phyloP scores from a whole-genome alignment of 1,284 basidiomycete genomes.

The Porogramme epimiltina region DNA sequence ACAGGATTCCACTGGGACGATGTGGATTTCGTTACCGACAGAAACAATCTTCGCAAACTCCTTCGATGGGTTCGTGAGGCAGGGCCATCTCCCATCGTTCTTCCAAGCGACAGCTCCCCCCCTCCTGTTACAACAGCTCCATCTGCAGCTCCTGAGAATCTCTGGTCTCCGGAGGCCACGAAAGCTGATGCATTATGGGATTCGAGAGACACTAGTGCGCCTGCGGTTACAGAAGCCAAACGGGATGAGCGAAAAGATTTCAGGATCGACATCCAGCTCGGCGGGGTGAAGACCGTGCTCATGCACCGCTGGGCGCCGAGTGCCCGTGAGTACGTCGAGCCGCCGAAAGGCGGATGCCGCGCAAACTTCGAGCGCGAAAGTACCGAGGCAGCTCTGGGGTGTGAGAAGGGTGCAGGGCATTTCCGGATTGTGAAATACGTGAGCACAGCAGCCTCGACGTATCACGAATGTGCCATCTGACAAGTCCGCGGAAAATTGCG shows the following conservation, averaged over 20 bases:
- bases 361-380: conserved; percentile 4
- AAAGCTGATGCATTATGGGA: too few species aligned
- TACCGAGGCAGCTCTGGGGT: conserved; percentile 1
- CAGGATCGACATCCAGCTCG: conserved; percentile 58
- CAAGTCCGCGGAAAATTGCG: neutral
- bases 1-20: conserved; percentile 44
- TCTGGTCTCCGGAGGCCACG: too few species aligned
- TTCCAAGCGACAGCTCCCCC: too few species aligned
- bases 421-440: conserved; percentile 17
- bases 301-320: conserved; percentile 40
- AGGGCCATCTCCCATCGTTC: neutral
- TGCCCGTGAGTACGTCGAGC: conserved; percentile 6
- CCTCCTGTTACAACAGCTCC: too few species aligned
- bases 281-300: conserved; percentile 51
- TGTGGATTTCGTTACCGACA: conserved; percentile 58
- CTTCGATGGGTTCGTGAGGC: conserved; percentile 40
- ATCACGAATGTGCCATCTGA: too few species aligned
- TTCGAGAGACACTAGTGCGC: too few species aligned
- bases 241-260: conserved; percentile 41
- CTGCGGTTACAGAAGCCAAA: neutral
- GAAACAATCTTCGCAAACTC: conserved; percentile 61
- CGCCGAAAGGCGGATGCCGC: conserved; percentile 15
- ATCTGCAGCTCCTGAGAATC: too few species aligned
- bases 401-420: conserved; percentile 7
- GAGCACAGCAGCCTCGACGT: too few species aligned